Evolutionary conservation across 2,329 filamentous ascomycete species (phyloP), one percentile per base, ranked within the genome.

Genomic region (Botrytis cinerea): DNA sequence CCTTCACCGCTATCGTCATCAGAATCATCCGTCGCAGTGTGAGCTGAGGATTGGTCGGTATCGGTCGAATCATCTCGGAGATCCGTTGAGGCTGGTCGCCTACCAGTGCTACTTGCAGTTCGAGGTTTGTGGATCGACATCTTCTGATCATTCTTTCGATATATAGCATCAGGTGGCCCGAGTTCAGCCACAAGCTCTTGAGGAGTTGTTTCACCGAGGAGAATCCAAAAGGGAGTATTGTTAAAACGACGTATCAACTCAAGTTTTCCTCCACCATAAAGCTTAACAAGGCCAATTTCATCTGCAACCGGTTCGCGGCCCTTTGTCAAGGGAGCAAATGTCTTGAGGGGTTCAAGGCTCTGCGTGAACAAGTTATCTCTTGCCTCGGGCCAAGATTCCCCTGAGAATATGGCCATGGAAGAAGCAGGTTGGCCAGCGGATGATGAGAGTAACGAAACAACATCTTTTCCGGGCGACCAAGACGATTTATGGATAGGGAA

Each of bases 101-200:
- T 82, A 61, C 85, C 83, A 51, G 84, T 85, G 74, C 86, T 85
- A 77, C 87, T 89, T 8, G 84, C 82, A 7, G 86, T 84, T 35
- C 88, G 85, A 77, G 87, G 85, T 81, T 91, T 90, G 81, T 97
- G 95, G 70, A 97, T 96, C 20, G 93, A 92, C 84, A 98, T 92
- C 67, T 93, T 89, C 80, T 94, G 91, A 81, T 97, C 94, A 79
- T 92, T 93, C 83, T 97, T 97, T 75, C 93, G 90, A 82, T 98
- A 98, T 62, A 97, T 97, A 32, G 95, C 93, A 81, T 98, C 95
- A 2, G 96, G 96, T 8, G 96, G 94, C 0, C 96, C 96, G 12
- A 99, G 87, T 79, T 97, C 95, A 73, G 93, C 92, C 32, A 98
- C 89, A 3, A 99, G 85, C 77, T 98, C 94, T 83, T 99, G 96